Percentiles rank a stretch among this genome's conserved stretches.
phyloP scores from a whole-genome alignment of 164 flowering plant species.

The Macadamia tetraphylla region DNA sequence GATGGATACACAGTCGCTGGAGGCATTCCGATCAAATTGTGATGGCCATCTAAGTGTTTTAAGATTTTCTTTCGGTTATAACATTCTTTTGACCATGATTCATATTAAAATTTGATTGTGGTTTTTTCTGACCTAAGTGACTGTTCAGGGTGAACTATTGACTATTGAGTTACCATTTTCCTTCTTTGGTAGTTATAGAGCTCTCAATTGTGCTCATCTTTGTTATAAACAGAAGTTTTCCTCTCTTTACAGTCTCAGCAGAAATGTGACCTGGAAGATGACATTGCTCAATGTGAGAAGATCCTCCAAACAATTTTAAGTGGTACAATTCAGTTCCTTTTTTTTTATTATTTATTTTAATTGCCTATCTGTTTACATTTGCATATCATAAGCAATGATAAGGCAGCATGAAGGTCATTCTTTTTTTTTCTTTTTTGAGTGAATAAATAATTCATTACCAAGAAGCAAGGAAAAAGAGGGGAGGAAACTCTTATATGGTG shows the following conservation, averaged over 20 bases:
- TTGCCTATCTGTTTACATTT: background rate
- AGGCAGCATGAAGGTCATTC: conserved; percentile 1
- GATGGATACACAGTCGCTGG: background rate
- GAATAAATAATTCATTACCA: no score
- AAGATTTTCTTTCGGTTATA: no score
- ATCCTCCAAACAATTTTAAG: conserved; percentile 32
- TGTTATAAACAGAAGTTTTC: background rate
- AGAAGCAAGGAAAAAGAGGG: no score
- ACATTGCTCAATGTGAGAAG: conserved; percentile 53
- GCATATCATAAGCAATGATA: conserved; percentile 1
- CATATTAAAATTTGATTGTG: background rate
- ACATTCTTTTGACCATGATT: background rate
- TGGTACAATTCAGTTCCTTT: conserved; percentile 23
- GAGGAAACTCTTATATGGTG: no score
- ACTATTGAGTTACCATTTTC: background rate
- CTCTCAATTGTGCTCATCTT: background rate
- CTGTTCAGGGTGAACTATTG: background rate
- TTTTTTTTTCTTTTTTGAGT: no score
- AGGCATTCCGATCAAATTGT: background rate
- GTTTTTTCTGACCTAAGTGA: background rate
- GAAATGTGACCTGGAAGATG: conserved; percentile 49
- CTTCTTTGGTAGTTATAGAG: background rate
- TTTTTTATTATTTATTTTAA: background rate
- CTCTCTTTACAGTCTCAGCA: conserved; percentile 41
- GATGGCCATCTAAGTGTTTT: background rate